These are phyloP conservation scores for Rhizopus sp. DNA, from an alignment of 371 early-diverging fungal species.

Conservation along the genomic window DNA sequence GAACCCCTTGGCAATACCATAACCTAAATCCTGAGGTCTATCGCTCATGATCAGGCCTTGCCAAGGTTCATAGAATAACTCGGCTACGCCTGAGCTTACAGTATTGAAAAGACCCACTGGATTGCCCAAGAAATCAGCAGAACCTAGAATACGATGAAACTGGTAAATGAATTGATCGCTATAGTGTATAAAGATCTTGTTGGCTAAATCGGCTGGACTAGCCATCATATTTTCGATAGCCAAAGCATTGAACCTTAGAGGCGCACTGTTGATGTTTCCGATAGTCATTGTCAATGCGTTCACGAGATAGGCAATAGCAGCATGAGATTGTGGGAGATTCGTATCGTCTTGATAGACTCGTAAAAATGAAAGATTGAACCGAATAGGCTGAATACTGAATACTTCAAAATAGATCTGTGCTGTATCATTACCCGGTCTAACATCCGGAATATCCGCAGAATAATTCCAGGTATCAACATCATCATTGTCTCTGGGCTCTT, in stretches of 20 bases:
- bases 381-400: constrained; percentile 93
- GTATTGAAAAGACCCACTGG: constrained; percentile 97
- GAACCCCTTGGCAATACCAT: constrained; percentile 94
- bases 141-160: constrained; percentile 91
- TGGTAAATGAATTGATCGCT: constrained; percentile 90
- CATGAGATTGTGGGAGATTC: constrained; percentile 29
- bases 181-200: constrained; percentile 84
- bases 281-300: constrained; percentile 96
- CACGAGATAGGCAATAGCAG: constrained; percentile 60
- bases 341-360: constrained; percentile 74
- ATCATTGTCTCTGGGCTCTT: background rate
- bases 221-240: constrained; percentile 88
- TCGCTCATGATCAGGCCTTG: constrained; percentile 96
- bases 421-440: constrained; percentile 64
- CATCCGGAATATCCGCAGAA: constrained; percentile 72
- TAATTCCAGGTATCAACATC: constrained; percentile 48
- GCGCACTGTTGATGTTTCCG: constrained; percentile 94
- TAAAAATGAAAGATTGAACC: constrained; percentile 90
- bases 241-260: constrained; percentile 89
- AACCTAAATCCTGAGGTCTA: constrained; percentile 93
- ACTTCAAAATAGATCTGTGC: constrained; percentile 91
- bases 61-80: constrained; percentile 97
- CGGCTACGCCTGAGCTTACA: constrained; percentile 92
- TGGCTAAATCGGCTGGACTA: constrained; percentile 73
- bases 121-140: constrained; percentile 97